phyloP scores from a whole-genome alignment of 805 yeast species.

The Priceomyces fermenticarens region DNA sequence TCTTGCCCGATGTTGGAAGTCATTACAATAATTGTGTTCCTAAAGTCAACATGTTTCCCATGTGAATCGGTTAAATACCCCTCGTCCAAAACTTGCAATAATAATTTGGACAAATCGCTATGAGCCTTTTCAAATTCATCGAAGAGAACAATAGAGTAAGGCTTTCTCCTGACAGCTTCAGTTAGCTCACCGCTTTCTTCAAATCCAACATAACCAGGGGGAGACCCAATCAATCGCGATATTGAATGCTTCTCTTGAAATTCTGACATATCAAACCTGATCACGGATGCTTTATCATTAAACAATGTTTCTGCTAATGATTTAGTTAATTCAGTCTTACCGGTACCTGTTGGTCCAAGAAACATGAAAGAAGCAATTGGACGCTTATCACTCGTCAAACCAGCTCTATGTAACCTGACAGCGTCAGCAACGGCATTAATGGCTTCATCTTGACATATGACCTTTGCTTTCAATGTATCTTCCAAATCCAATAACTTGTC shows the following conservation, averaged over 20 bases:
- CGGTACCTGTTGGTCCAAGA: constrained; percentile 98
- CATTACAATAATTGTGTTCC: constrained; percentile 93
- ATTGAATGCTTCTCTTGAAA: constrained; percentile 93
- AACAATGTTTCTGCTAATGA: constrained; percentile 88
- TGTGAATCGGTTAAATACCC: constrained; percentile 93
- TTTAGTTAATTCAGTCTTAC: constrained; percentile 94
- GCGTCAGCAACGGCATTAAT: constrained; percentile 88
- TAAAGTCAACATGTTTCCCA: constrained; percentile 91
- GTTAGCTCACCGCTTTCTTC: constrained; percentile 96
- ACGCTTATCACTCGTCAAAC: constrained; percentile 87
- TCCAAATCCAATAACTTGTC: constrained; percentile 91
- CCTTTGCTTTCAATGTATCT: constrained; percentile 66
- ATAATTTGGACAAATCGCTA: constrained; percentile 86
- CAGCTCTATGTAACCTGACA: constrained; percentile 94
- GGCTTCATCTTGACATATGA: constrained; percentile 95
- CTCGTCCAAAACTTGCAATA: constrained; percentile 91
- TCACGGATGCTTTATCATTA: constrained; percentile 81
- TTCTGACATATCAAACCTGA: constrained; percentile 96
- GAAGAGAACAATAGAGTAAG: constrained; percentile 87
- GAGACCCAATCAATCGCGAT: constrained; percentile 91
- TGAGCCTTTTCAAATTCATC: constrained; percentile 98
- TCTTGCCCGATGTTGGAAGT: constrained; percentile 97
- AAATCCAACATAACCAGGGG: constrained; percentile 96
- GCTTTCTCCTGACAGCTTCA: constrained; percentile 93
- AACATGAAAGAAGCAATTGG: constrained; percentile 97